A percentile compares a stretch with the other conserved stretches of the same genome.
phyloP scores from a whole-genome alignment of 805 yeast species.

The Kodamaea sagamina region DNA sequence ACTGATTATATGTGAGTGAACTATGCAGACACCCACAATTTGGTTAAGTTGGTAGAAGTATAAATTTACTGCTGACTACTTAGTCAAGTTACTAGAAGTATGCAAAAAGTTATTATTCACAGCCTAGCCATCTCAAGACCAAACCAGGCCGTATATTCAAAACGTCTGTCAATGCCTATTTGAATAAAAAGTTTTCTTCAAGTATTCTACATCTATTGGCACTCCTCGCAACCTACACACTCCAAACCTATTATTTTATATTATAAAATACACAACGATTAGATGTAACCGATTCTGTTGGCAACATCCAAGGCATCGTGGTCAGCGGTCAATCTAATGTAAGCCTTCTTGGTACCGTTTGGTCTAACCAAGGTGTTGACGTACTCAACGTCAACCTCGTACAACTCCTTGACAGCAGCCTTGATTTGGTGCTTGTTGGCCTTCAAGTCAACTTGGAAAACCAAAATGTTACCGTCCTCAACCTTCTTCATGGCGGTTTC shows the following conservation, averaged over 20 bases:
- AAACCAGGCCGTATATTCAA: no score
- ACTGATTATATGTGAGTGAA: no score
- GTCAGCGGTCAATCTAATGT: conserved; percentile 98
- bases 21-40: no score
- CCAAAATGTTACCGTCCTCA: conserved; percentile 98
- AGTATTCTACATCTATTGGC: no score
- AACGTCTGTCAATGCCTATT: no score
- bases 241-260: conserved; percentile 14
- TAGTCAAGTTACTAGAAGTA: no score
- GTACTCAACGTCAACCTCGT: conserved; percentile 91
- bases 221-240: no score
- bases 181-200: no score
- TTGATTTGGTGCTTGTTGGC: conserved; percentile 99
- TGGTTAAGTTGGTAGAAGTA: no score
- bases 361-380: conserved; percentile 98
- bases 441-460: conserved; percentile 95
- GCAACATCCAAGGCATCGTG: conserved; percentile 99
- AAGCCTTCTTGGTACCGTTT: conserved; percentile 99
- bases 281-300: conserved; percentile 99
- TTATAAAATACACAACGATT: conserved; percentile 34
- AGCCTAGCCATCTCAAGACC: no score
- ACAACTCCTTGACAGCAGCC: conserved; percentile 96
- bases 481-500: conserved; percentile 99
- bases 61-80: no score
- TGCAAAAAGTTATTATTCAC: no score